Base-by-base conservation (phyloP, 2,329 filamentous ascomycete species). In the Ceratocystiopsis minuta region DNA sequence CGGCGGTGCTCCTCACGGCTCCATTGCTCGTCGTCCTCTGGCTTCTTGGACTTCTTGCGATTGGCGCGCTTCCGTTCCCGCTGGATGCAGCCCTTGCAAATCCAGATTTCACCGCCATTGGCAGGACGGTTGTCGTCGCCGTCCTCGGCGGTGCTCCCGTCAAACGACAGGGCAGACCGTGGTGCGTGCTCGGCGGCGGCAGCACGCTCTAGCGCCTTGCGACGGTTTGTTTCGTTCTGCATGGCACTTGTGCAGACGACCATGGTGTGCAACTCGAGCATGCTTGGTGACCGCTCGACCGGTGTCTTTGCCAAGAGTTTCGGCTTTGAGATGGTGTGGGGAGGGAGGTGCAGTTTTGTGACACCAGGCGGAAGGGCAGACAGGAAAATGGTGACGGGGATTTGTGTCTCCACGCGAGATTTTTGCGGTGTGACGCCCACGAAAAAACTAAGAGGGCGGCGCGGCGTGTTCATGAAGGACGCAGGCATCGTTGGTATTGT, bases 401-500 rank as follows among this genome's bases (percentile, higher is more conserved):
- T 95, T 56, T 96, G 90, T 0, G 90, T 96, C 63, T 98, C 90
- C 16, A 96, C 90, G 17, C 90, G 78, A 15, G 87, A 94, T 60
- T 95, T 96, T 43, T 74, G 56, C 6, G 79, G 79, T 4, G 75
- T 81, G 6, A 76, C 74, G 47, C 78, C 68, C 36, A 83, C 45
- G 35, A 44, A 47, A 36, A 50, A 48, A 1, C 43, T 43, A 4
- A 50, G 33, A 6, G 43, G 46, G 14, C 45, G 44, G 4, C 32
- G 43, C n/a, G 32, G 42, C n/a, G 17, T 31, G 31, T 34, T 28
- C 24, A 28, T 28, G 9, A 28, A 28, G 9, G 24, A 28, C 9
- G 24, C 24, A 28, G 24, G 7, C 24, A 28, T 28, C 2, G 24
- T 28, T 10, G 24, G 24, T 28, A 28, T 28, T 28, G 24, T 28